Evolutionary conservation across 169 alveolate genomes (phyloP), one percentile per base, ranked within the genome.

Genomic region (Eimeria necatrix): DNA sequence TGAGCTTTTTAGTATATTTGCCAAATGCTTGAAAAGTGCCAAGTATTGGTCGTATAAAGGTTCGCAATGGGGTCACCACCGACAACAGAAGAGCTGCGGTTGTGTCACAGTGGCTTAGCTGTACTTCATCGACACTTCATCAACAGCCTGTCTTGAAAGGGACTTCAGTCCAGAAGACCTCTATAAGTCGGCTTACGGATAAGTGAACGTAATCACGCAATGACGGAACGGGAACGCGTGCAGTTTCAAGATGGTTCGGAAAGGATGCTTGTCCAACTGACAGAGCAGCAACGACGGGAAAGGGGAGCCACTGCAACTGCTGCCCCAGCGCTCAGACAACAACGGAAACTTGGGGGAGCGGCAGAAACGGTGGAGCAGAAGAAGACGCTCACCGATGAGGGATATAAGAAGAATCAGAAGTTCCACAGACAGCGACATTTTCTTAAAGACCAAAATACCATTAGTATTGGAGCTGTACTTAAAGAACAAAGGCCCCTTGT

Each of bases 391-490:
- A 85, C n/a, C 32, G 81, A 60, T 60, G 81, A 5, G 48, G 92
- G 92, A 46, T 85, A 59, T 24, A 60, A 85, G 41, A 60, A 56
- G 22, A 85, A 85, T 41, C 81, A 60, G 61, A 49, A 26, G 48
- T 59, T 59, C 48, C 9, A 61, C 6, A 78, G 60, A 26, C 56
- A 61, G 22, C 81, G 81, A 59, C 92, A 59, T 60, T 46, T 85
- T 32, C 92, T 85, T 18, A 60, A 85, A 46, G 92, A 85, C 49
- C 76, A 56, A n/a, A 59, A 60, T 32, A 41, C 68, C 20, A 53
- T 60, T 59, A 52, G 80, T 59, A 76, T 91, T 22, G 95, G 95
- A 41, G 56, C 22, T 20, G 95, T 91, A 8, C 60, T 91, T 6
- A 53, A 81, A 3, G 60, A 59, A 32, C 95, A 91, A 18, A 76